Conservation (phyloP, 2,329 filamentous ascomycete species). For the Exophiala lecanii-corni region DNA sequence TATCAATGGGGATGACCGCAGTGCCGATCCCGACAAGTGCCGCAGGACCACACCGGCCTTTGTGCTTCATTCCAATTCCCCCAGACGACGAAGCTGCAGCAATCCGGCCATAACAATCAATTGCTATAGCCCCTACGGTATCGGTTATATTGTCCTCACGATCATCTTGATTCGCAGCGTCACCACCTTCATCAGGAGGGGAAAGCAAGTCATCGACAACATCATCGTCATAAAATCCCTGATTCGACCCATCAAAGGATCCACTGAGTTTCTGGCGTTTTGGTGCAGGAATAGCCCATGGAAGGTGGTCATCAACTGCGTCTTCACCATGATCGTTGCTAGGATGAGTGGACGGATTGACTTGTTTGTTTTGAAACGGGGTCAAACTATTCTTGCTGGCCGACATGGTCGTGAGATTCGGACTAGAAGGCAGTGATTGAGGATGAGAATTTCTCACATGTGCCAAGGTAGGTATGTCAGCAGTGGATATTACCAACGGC, state of each 20-base stretch:
- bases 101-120: conserved; percentile 80
- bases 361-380: neutral
- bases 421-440: neutral
- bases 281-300: conserved; percentile 10
- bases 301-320: conserved; percentile 15
- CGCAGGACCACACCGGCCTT: conserved; percentile 84
- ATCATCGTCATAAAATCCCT: conserved; percentile 1
- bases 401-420: neutral
- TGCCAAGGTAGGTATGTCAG: conserved; percentile 15
- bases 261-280: conserved; percentile 19
- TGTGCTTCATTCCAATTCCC: conserved; percentile 97
- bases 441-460: neutral
- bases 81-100: conserved; percentile 94
- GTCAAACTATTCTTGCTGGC: conserved; percentile 5
- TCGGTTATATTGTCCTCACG: conserved; percentile 69
- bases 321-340: conserved; percentile 6
- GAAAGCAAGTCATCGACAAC: neutral
- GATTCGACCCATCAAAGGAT: conserved; percentile 17
- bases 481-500: conserved; percentile 15
- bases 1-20: conserved; percentile 73
- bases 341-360: neutral
- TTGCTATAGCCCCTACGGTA: conserved; percentile 91
- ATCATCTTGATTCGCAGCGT: neutral
- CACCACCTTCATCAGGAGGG: neutral
- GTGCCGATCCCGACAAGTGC: conserved; percentile 89